phyloP scores from a whole-genome alignment of 164 flowering plant species.

The Cinnamomum micranthum region DNA sequence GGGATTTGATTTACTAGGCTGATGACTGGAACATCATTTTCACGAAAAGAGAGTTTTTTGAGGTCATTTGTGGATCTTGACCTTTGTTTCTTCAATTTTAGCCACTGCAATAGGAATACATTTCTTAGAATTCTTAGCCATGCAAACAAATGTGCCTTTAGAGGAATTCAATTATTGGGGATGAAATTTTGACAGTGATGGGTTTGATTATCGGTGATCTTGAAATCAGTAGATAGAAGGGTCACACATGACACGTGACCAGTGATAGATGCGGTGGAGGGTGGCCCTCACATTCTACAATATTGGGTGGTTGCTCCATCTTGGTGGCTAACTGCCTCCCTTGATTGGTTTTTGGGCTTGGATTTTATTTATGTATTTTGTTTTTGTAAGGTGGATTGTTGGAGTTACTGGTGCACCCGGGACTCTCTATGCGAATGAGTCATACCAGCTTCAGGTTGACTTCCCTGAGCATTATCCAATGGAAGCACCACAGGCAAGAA shows the following conservation, averaged over 20 bases:
- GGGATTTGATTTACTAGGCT: too few relatives aligned
- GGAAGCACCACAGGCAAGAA: constrained; percentile 87
- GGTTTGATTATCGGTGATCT: not conserved
- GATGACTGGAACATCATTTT: too few relatives aligned
- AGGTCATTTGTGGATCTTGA: too few relatives aligned
- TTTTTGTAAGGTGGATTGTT: constrained; percentile 21
- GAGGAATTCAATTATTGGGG: too few relatives aligned
- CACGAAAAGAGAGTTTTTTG: too few relatives aligned
- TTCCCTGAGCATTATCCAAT: constrained; percentile 81
- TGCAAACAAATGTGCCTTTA: too few relatives aligned
- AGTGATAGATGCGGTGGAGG: not conserved
- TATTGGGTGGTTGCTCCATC: not conserved
- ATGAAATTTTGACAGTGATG: not conserved
- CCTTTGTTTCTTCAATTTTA: too few relatives aligned
- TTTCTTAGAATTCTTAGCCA: too few relatives aligned
- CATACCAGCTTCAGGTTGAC: constrained; percentile 29
- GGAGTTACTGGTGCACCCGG: constrained; percentile 75
- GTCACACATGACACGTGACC: not conserved
- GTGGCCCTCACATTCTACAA: not conserved
- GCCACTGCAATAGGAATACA: too few relatives aligned
- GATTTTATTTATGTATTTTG: not conserved
- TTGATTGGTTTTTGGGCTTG: not conserved
- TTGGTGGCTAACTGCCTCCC: not conserved
- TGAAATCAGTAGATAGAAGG: not conserved
- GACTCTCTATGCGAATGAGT: constrained; percentile 59